Conservation (phyloP, 2,329 filamentous ascomycete species). For the Paecilomyces niveus region DNA sequence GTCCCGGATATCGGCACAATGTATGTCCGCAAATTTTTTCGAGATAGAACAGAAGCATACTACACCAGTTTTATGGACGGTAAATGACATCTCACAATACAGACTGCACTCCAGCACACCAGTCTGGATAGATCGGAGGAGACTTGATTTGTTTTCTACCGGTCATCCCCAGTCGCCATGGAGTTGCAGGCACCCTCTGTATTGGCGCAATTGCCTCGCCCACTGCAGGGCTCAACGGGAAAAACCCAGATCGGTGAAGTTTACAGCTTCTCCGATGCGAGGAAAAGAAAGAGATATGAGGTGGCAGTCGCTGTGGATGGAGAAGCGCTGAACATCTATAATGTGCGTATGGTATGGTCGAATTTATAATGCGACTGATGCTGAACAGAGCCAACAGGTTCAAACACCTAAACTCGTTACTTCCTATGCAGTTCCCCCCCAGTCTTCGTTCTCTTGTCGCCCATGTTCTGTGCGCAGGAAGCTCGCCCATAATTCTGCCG, state of each 20-base stretch:
- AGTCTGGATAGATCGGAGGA: slow-evolving; percentile 4
- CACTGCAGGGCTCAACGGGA: slow-evolving; percentile 32
- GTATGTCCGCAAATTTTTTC: slow-evolving; percentile 32
- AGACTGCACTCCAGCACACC: background rate
- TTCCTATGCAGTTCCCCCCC: slow-evolving; percentile 56
- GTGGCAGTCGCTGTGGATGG: slow-evolving; percentile 54
- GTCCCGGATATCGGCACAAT: slow-evolving; percentile 16
- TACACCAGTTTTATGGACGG: background rate
- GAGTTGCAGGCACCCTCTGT: slow-evolving; percentile 38
- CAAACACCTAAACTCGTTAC: slow-evolving; percentile 54
- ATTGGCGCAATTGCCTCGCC: slow-evolving; percentile 40
- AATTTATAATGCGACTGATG: background rate
- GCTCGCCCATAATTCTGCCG: slow-evolving; percentile 32
- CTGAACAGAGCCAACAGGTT: slow-evolving; percentile 36
- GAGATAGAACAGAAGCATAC: slow-evolving; percentile 2
- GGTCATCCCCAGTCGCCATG: slow-evolving; percentile 22
- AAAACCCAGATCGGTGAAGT: slow-evolving; percentile 41
- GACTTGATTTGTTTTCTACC: slow-evolving; percentile 4
- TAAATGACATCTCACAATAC: background rate
- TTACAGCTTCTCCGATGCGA: slow-evolving; percentile 47
- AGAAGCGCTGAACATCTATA: slow-evolving; percentile 56
- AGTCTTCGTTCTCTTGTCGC: slow-evolving; percentile 49
- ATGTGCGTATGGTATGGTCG: slow-evolving; percentile 36
- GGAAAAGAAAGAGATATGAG: slow-evolving; percentile 57
- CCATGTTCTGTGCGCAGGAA: slow-evolving; percentile 54